A percentile compares a stretch with the other conserved stretches of the same genome.
Evolutionary conservation across 106 monocot genomes (phyloP).

Genomic region (Dendrobium nobile): DNA sequence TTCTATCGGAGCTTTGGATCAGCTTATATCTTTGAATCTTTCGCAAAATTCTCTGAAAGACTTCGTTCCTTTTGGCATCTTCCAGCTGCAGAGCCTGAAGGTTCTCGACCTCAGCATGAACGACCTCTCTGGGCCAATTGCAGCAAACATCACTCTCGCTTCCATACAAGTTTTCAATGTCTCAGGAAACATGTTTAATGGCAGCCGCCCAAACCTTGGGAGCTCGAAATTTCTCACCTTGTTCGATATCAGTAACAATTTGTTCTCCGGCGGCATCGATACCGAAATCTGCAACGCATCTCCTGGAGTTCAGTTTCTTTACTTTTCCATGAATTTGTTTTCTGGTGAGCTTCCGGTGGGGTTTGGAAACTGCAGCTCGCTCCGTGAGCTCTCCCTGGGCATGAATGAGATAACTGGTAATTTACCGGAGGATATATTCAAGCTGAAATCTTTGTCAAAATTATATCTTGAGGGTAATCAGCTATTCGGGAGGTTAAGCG

Average conservation of each 20-base stretch:
- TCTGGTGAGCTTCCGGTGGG: slow-evolving; percentile 54
- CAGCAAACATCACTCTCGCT: slow-evolving; percentile 26
- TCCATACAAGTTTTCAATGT: slow-evolving; percentile 55
- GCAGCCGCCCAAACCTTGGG: slow-evolving; percentile 45
- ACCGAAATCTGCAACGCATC: slow-evolving; percentile 48
- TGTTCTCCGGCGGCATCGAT: slow-evolving; percentile 41
- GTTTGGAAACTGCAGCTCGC: slow-evolving; percentile 57
- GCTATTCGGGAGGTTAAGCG: slow-evolving; percentile 29
- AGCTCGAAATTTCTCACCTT: slow-evolving; percentile 27
- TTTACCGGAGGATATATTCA: slow-evolving; percentile 74
- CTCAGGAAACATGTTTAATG: slow-evolving; percentile 54
- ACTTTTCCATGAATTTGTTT: slow-evolving; percentile 50
- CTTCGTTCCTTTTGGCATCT: slow-evolving; percentile 31
- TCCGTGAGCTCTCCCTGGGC: slow-evolving; percentile 50
- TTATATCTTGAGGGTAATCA: slow-evolving; percentile 41
- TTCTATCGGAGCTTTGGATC: slow-evolving; percentile 46
- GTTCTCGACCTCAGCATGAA: slow-evolving; percentile 64
- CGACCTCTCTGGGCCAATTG: slow-evolving; percentile 36
- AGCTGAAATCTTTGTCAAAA: slow-evolving; percentile 23
- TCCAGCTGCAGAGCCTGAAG: slow-evolving; percentile 34
- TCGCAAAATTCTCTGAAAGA: slow-evolving; percentile 50
- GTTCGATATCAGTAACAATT: slow-evolving; percentile 46
- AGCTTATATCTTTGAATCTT: slow-evolving; percentile 39
- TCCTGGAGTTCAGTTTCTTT: slow-evolving; percentile 25
- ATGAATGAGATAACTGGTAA: slow-evolving; percentile 38